Conservation (phyloP, 805 yeast species). For the Yarrowia bubula region DNA sequence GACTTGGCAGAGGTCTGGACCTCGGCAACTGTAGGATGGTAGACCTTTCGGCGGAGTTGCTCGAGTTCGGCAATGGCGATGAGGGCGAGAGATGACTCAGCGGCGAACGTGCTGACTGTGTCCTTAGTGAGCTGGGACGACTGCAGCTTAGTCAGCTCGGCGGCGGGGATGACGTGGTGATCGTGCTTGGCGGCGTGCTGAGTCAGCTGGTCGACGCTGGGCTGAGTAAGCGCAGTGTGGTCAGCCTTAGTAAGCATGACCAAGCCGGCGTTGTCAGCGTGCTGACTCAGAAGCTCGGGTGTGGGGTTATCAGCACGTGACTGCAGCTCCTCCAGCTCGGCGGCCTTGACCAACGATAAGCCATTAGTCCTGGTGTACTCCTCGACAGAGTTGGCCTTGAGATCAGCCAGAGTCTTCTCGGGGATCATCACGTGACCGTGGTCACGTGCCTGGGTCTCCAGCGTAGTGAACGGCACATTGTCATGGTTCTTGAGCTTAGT, state of each 20-base stretch:
- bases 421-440: slow-evolving; percentile 38
- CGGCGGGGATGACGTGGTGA: not conserved
- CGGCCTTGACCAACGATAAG: slow-evolving; percentile 30
- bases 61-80: not conserved
- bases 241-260: not conserved
- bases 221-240: not conserved
- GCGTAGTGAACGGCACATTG: not conserved
- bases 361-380: slow-evolving; percentile 16
- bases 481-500: not conserved
- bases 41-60: slow-evolving; percentile 14
- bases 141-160: slow-evolving; percentile 3
- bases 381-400: slow-evolving; percentile 20
- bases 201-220: not conserved
- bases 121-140: not conserved
- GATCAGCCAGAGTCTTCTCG: not conserved
- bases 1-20: slow-evolving; percentile 26
- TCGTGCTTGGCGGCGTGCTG: not conserved
- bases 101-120: not conserved
- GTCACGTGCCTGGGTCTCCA: slow-evolving; percentile 38
- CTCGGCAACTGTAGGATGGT: slow-evolving; percentile 16
- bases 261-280: not conserved
- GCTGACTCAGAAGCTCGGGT: not conserved
- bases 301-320: slow-evolving; percentile 13
- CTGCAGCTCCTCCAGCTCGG: slow-evolving; percentile 31
- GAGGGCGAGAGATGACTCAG: slow-evolving; percentile 22